Conservation (phyloP, 768 basidiomycete genomes). For the Xerocomellus dryophilus region DNA sequence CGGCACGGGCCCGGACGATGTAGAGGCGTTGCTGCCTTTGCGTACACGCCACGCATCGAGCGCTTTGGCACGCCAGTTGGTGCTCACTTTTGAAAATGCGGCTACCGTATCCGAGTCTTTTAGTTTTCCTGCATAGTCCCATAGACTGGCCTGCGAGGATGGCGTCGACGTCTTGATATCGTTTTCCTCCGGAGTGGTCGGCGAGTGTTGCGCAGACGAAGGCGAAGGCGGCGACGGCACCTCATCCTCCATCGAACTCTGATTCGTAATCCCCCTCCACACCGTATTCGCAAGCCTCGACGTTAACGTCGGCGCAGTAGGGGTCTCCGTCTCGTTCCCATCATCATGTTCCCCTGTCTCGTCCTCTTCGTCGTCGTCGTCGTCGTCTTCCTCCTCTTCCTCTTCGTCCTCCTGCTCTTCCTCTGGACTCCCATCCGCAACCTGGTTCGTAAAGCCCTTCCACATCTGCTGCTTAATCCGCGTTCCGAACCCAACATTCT, state of each 20-base stretch:
- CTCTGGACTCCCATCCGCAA: slow-evolving; percentile 31
- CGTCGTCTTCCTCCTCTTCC: slow-evolving; percentile 20
- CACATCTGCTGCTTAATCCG: slow-evolving; percentile 61
- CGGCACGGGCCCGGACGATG: neutral
- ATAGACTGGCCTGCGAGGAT: slow-evolving; percentile 43
- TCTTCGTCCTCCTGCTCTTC: slow-evolving; percentile 35
- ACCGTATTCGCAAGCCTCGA: slow-evolving; percentile 59
- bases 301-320: slow-evolving; percentile 39
- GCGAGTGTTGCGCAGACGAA: slow-evolving; percentile 28
- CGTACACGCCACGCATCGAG: slow-evolving; percentile 30
- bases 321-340: slow-evolving; percentile 46
- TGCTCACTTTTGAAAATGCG: slow-evolving; percentile 67
- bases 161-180: slow-evolving; percentile 15
- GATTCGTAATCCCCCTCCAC: slow-evolving; percentile 76
- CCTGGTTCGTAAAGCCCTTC: slow-evolving; percentile 62
- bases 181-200: slow-evolving; percentile 20
- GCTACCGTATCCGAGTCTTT: slow-evolving; percentile 73
- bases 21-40: slow-evolving; percentile 12
- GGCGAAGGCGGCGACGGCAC: slow-evolving; percentile 41
- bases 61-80: slow-evolving; percentile 71
- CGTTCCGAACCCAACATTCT: slow-evolving; percentile 47
- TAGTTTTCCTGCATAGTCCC: slow-evolving; percentile 72
- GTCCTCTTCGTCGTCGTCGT: too few species aligned
- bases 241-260: slow-evolving; percentile 66
- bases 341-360: slow-evolving; percentile 34